These are phyloP conservation scores for Apiotrichum akiyoshidainum DNA, from an alignment of 1,284 basidiomycete species.

Conservation along the genomic window DNA sequence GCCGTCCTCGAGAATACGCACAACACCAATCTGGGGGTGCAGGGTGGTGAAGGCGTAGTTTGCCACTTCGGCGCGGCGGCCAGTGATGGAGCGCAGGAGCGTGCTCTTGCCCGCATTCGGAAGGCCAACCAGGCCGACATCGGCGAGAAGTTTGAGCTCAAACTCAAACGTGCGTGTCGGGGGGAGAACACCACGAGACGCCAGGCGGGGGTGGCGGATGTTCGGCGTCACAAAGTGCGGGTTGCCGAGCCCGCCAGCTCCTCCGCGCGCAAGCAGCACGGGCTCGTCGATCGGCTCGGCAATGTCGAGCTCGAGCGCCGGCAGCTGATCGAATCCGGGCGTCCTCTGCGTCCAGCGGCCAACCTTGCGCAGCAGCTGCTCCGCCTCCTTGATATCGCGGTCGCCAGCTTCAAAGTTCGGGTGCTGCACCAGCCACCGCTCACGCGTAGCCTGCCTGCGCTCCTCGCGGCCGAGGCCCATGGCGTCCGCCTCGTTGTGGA, in stretches of 20 bases:
- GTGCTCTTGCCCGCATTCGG: constrained; percentile 86
- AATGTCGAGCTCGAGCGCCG: constrained; percentile 65
- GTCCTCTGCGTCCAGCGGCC: constrained; percentile 54
- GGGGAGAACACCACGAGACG: constrained; percentile 73
- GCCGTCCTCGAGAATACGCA: constrained; percentile 77
- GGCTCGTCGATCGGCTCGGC: constrained; percentile 55
- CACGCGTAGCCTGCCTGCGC: constrained; percentile 55
- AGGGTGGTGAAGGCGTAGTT: constrained; percentile 92
- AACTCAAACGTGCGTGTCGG: constrained; percentile 77
- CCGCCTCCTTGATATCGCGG: constrained; percentile 67
- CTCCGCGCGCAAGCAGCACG: constrained; percentile 73
- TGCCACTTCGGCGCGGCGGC: constrained; percentile 82
- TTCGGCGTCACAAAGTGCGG: constrained; percentile 64
- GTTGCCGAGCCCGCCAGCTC: constrained; percentile 83
- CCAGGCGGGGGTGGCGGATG: constrained; percentile 70
- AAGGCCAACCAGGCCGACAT: constrained; percentile 87
- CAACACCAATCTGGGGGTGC: constrained; percentile 91
- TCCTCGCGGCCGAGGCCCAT: constrained; percentile 24
- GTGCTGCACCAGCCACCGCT: constrained; percentile 74
- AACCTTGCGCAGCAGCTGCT: constrained; percentile 60
- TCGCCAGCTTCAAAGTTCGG: constrained; percentile 63
- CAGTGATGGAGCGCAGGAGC: constrained; percentile 81
- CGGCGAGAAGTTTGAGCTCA: constrained; percentile 92
- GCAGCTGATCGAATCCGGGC: constrained; percentile 38
- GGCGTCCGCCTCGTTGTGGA: constrained; percentile 48